Evolutionary conservation across 2,329 filamentous ascomycete genomes (phyloP).

Genomic region (Pyrenochaeta sp.): DNA sequence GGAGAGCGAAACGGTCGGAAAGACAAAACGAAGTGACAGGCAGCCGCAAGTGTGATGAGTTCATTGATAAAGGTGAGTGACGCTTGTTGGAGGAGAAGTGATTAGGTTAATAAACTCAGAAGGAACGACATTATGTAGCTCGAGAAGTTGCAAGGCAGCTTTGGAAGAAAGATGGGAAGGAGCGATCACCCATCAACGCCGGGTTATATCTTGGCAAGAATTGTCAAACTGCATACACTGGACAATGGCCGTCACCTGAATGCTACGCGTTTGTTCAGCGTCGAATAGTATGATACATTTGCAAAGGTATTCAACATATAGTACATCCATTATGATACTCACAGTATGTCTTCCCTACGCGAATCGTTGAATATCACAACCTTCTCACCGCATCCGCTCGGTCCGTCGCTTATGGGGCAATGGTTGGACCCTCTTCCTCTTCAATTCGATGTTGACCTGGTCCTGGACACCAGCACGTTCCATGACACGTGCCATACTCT

Average conservation of each 20-base stretch:
- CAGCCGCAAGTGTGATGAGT: neutral
- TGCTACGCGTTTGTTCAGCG: neutral
- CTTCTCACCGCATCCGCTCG: constrained; percentile 54
- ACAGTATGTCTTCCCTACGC: constrained; percentile 13
- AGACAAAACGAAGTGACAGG: constrained; percentile 1
- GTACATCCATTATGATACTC: neutral
- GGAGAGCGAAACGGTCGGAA: neutral
- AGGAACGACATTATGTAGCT: neutral
- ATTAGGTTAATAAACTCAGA: neutral
- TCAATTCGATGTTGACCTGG: constrained; percentile 79
- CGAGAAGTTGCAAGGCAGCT: neutral
- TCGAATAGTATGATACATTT: constrained; percentile 5
- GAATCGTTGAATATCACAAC: constrained; percentile 2
- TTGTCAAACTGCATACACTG: neutral
- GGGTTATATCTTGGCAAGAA: neutral
- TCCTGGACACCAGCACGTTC: constrained; percentile 76
- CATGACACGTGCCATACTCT: constrained; percentile 88
- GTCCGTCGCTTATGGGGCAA: constrained; percentile 70
- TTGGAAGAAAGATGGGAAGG: constrained; percentile 2
- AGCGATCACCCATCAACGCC: neutral
- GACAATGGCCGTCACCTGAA: too few species aligned
- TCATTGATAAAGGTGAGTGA: neutral
- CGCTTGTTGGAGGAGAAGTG: neutral
- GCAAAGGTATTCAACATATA: neutral
- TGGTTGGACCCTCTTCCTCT: constrained; percentile 76